phyloP scores from a whole-genome alignment of 495 filamentous ascomycete species.

The Aspergillus homomorphus region DNA sequence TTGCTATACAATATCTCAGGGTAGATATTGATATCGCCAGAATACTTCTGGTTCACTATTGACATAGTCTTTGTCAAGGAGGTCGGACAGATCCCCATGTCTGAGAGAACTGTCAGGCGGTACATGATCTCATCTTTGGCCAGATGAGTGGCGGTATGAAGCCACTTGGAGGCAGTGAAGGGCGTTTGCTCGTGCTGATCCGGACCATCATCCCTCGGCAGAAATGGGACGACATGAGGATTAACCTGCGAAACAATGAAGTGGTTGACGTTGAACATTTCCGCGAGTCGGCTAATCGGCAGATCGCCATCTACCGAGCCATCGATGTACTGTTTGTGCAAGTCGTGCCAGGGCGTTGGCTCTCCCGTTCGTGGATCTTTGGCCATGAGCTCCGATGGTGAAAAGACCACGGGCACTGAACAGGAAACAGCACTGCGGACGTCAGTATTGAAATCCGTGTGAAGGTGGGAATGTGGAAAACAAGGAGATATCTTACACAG shows the following conservation, averaged over 20 bases:
- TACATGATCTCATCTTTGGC: constrained; percentile 80
- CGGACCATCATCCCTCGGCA: constrained; percentile 65
- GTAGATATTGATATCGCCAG: constrained; percentile 93
- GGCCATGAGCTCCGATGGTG: constrained; percentile 69
- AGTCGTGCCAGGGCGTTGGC: constrained; percentile 77
- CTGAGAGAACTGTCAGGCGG: constrained; percentile 75
- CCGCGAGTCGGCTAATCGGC: constrained; percentile 84
- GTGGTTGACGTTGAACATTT: constrained; percentile 98
- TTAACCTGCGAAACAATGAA: constrained; percentile 98
- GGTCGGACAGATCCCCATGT: constrained; percentile 80
- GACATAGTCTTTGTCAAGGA: constrained; percentile 73
- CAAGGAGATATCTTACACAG: constrained; percentile 58
- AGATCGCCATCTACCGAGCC: constrained; percentile 93
- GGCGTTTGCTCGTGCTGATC: constrained; percentile 30
- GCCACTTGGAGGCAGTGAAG: constrained; percentile 52
- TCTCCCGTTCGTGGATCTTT: constrained; percentile 81
- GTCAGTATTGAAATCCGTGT: constrained; percentile 20
- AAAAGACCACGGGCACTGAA: constrained; percentile 86
- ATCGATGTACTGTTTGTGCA: constrained; percentile 83
- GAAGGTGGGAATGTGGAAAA: background rate
- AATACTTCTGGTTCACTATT: constrained; percentile 85
- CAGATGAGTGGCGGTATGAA: constrained; percentile 66
- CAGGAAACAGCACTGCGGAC: constrained; percentile 73
- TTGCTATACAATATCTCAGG: constrained; percentile 73
- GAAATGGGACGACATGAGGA: constrained; percentile 87